Evolutionary conservation across 2,329 filamentous ascomycete species (phyloP).

Genomic region (Calycina marina): DNA sequence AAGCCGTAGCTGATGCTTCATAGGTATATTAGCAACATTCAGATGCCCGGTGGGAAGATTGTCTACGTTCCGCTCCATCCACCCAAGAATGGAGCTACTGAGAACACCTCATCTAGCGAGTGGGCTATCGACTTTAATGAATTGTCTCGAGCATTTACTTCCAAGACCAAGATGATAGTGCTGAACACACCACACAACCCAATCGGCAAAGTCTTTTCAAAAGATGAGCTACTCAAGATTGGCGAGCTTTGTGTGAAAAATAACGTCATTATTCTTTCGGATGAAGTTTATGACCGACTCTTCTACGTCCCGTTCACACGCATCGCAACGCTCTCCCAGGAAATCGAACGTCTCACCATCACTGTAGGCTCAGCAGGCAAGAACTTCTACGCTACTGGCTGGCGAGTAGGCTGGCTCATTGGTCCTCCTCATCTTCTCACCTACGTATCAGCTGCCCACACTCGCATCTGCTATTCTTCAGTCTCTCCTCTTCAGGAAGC

Average conservation of each 20-base stretch:
- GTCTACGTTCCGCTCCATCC: slow-evolving; percentile 93
- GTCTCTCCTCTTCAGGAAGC: slow-evolving; percentile 92
- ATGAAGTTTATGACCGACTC: slow-evolving; percentile 88
- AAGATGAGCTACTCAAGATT: slow-evolving; percentile 68
- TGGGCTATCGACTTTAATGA: slow-evolving; percentile 80
- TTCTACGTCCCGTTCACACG: slow-evolving; percentile 94
- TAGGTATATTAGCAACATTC: slow-evolving; percentile 90
- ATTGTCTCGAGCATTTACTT: slow-evolving; percentile 67
- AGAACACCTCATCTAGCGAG: slow-evolving; percentile 72
- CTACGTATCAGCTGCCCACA: slow-evolving; percentile 84
- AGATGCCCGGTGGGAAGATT: slow-evolving; percentile 92
- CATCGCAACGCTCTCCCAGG: slow-evolving; percentile 78
- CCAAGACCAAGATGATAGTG: slow-evolving; percentile 92
- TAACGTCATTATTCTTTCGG: slow-evolving; percentile 83
- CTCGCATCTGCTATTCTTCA: slow-evolving; percentile 87
- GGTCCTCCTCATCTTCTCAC: slow-evolving; percentile 80
- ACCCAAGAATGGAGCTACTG: slow-evolving; percentile 61
- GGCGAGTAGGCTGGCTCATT: slow-evolving; percentile 90
- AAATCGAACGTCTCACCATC: slow-evolving; percentile 74
- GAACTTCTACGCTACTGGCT: slow-evolving; percentile 96
- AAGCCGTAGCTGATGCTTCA: slow-evolving; percentile 4
- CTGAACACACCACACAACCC: slow-evolving; percentile 82
- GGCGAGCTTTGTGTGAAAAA: slow-evolving; percentile 83
- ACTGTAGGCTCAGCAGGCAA: slow-evolving; percentile 95
- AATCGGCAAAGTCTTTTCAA: slow-evolving; percentile 87